A percentile compares a stretch with the other conserved stretches of the same genome.
Evolutionary conservation across 2,329 filamentous ascomycete species (phyloP).

Genomic region (Waltergamsia citrina): DNA sequence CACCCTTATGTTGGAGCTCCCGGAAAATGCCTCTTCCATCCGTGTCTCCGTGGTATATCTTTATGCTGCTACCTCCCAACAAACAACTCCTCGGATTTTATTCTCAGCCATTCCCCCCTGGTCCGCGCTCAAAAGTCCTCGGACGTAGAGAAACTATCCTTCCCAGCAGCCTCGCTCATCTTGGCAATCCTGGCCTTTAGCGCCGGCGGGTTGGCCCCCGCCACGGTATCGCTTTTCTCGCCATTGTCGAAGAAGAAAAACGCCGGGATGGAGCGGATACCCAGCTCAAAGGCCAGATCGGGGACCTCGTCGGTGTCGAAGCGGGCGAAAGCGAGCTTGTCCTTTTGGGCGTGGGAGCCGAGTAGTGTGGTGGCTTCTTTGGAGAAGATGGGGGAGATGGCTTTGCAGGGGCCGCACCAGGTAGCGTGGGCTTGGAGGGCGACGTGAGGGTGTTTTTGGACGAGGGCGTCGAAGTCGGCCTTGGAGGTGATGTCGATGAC

Average conservation of each 20-base stretch:
- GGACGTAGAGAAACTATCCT: conserved; percentile 1
- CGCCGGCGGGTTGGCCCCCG: conserved; percentile 24
- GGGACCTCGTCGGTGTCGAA: conserved; percentile 47
- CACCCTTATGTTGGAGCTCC: no score
- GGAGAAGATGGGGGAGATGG: conserved; percentile 44
- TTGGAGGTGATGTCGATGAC: conserved; percentile 28
- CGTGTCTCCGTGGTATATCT: no score
- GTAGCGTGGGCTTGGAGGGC: conserved; percentile 48
- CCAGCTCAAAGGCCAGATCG: conserved; percentile 37
- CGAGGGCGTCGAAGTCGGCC: conserved; percentile 38
- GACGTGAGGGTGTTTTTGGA: conserved; percentile 38
- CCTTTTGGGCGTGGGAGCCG: conserved; percentile 24
- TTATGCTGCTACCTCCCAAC: no score
- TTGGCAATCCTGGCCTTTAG: conserved; percentile 15
- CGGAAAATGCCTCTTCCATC: no score
- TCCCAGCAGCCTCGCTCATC: conserved; percentile 4
- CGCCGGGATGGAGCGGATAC: conserved; percentile 47
- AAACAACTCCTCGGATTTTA: no score
- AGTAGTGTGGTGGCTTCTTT: conserved; percentile 32
- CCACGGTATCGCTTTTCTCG: conserved; percentile 32
- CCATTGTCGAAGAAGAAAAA: conserved; percentile 52
- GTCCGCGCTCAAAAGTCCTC: conserved; percentile 5
- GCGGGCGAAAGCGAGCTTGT: conserved; percentile 44
- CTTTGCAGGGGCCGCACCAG: conserved; percentile 54
- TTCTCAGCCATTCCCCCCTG: not conserved